phyloP scores from a whole-genome alignment of 108 stramenopile species.

The Stephanodiscus minutulus region DNA sequence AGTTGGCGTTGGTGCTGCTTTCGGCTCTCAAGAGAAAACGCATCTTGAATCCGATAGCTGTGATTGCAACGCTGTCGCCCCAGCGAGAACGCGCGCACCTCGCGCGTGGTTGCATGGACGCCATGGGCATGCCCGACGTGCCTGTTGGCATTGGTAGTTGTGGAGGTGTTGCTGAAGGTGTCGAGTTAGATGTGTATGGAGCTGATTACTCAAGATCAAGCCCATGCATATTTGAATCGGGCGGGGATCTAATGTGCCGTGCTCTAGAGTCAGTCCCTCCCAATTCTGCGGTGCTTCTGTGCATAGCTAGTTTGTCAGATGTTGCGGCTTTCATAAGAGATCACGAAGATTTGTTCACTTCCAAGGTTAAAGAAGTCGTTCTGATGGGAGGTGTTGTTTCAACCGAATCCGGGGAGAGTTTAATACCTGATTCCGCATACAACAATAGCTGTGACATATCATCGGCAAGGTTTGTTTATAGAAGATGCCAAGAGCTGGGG shows the following conservation, averaged over 20 bases:
- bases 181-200: slow-evolving; percentile 46
- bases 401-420: slow-evolving; percentile 30
- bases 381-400: slow-evolving; percentile 49
- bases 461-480: slow-evolving; percentile 47
- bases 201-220: slow-evolving; percentile 47
- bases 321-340: slow-evolving; percentile 46
- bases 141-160: slow-evolving; percentile 49
- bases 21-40: slow-evolving; percentile 35
- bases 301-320: slow-evolving; percentile 47
- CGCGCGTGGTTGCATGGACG: slow-evolving; percentile 45
- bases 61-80: slow-evolving; percentile 44
- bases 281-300: slow-evolving; percentile 42
- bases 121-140: slow-evolving; percentile 50
- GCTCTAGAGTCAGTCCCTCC: slow-evolving; percentile 44
- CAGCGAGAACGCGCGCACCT: slow-evolving; percentile 41
- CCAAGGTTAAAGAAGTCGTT: slow-evolving; percentile 53
- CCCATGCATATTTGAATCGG: slow-evolving; percentile 42
- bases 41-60: slow-evolving; percentile 49
- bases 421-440: slow-evolving; percentile 48
- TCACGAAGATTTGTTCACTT: slow-evolving; percentile 41
- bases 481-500: slow-evolving; percentile 45
- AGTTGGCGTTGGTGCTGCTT: slow-evolving; percentile 43
- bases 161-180: slow-evolving; percentile 36
- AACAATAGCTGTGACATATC: slow-evolving; percentile 50
- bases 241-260: slow-evolving; percentile 36